Conservation (phyloP, 2,329 filamentous ascomycete species). For the Cucurbitaria berberidis region DNA sequence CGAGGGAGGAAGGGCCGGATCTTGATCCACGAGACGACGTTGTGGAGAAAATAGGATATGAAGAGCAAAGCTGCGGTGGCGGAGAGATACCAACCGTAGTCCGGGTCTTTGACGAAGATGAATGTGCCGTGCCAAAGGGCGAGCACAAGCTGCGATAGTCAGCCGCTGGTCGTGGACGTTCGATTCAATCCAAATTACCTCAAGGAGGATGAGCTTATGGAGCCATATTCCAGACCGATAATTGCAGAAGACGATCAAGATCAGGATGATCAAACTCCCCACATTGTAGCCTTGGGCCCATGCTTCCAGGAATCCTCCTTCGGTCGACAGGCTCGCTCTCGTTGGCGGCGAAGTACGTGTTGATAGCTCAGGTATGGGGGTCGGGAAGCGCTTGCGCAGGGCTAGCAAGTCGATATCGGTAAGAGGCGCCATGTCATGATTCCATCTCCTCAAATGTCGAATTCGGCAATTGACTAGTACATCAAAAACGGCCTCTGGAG, state of each 20-base stretch:
- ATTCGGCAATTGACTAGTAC: not conserved
- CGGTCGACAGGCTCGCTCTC: conserved; percentile 29
- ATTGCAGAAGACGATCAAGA: conserved; percentile 47
- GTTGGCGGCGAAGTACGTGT: conserved; percentile 37
- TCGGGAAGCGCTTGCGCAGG: conserved; percentile 26
- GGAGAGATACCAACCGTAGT: conserved; percentile 45
- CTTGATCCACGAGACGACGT: conserved; percentile 45
- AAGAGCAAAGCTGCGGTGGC: conserved; percentile 44
- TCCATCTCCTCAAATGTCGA: conserved; percentile 6
- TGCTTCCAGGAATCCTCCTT: conserved; percentile 42
- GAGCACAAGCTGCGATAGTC: conserved; percentile 37
- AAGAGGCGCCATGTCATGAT: conserved; percentile 42
- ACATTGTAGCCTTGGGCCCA: conserved; percentile 49
- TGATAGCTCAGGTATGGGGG: conserved; percentile 23
- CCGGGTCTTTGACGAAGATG: conserved; percentile 41
- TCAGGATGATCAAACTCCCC: conserved; percentile 41
- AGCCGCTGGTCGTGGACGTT: conserved; percentile 1
- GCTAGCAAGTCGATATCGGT: conserved; percentile 8
- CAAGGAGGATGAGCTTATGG: conserved; percentile 46
- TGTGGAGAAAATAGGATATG: conserved; percentile 46
- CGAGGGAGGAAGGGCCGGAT: conserved; percentile 42
- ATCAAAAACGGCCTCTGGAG: too few relatives aligned
- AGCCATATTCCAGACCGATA: conserved; percentile 42
- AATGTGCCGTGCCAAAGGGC: conserved; percentile 47
- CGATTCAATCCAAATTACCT: conserved; percentile 19